phyloP scores from a whole-genome alignment of 352 stramenopile genomes.

The Pythium angustatum region DNA sequence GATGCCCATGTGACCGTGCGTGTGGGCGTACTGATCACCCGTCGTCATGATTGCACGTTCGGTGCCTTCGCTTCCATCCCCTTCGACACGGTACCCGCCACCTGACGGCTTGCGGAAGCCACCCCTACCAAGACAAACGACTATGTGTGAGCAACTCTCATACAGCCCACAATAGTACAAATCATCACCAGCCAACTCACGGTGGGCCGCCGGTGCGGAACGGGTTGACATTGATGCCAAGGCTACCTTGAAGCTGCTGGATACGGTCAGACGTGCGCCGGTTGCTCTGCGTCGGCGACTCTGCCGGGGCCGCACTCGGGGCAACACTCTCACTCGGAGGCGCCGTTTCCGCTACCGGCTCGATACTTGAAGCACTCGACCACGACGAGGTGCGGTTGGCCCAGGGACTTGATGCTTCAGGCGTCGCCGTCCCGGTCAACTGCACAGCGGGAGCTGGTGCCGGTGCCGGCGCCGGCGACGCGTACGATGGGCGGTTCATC shows the following conservation, averaged over 20 bases:
- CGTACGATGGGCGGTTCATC: slow-evolving; percentile 30
- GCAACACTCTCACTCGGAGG: background rate
- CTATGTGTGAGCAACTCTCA: background rate
- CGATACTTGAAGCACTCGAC: background rate
- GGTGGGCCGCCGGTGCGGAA: slow-evolving; percentile 52
- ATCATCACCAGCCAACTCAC: slow-evolving; percentile 22
- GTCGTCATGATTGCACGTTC: slow-evolving; percentile 79
- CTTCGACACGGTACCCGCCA: slow-evolving; percentile 12
- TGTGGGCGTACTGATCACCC: slow-evolving; percentile 78
- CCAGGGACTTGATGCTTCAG: slow-evolving; percentile 11
- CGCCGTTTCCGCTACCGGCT: slow-evolving; percentile 14
- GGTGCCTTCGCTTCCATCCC: slow-evolving; percentile 25
- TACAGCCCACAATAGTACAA: background rate
- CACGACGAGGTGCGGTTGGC: slow-evolving; percentile 2
- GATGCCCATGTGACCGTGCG: slow-evolving; percentile 66
- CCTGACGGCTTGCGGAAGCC: slow-evolving; percentile 42
- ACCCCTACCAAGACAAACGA: slow-evolving; percentile 18
- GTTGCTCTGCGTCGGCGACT: slow-evolving; percentile 23
- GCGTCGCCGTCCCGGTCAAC: slow-evolving; percentile 9
- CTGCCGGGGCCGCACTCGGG: slow-evolving; percentile 15
- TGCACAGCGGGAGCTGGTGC: background rate
- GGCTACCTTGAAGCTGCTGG: slow-evolving; percentile 72
- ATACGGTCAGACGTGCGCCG: slow-evolving; percentile 54
- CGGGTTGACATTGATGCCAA: slow-evolving; percentile 86
- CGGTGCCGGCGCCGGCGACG: background rate